Percentiles rank a stretch among this genome's conserved stretches.
These are phyloP conservation scores for Paramecium tetraurelia DNA, from an alignment of 73 alveolate species.

Conservation along the genomic window DNA sequence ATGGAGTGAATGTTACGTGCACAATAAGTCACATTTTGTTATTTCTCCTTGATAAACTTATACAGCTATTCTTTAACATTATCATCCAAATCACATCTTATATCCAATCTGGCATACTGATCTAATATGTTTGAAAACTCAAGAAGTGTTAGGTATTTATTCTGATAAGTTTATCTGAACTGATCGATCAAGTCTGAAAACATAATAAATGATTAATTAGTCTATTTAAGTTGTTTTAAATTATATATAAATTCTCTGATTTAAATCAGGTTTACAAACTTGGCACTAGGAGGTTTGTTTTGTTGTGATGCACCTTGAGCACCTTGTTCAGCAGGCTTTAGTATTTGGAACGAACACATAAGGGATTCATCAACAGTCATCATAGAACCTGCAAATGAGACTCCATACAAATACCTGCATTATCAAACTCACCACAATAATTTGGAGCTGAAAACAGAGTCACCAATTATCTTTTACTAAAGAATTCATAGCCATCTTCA, in stretches of 20 bases:
- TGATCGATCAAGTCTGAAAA: not conserved
- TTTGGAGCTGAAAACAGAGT: conserved; percentile 99
- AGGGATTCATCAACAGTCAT: conserved; percentile 98
- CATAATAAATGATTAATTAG: not conserved
- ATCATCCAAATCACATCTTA: not conserved
- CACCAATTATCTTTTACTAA: conserved; percentile 96
- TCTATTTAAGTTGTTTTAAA: not conserved
- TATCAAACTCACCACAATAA: conserved; percentile 99
- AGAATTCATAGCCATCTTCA: conserved; percentile 99
- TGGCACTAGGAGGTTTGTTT: conserved; percentile 39
- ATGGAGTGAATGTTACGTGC: not conserved
- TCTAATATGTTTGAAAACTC: not conserved
- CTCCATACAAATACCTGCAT: conserved; percentile 64
- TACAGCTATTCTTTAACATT: not conserved
- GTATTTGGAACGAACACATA: conserved; percentile 95
- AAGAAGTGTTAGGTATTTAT: not conserved
- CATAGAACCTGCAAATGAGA: conserved; percentile 79
- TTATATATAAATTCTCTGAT: not conserved
- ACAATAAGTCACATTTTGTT: not conserved
- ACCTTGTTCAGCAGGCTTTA: conserved; percentile 90
- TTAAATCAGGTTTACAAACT: conserved; percentile 59
- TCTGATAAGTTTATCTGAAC: not conserved
- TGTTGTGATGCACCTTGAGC: conserved; percentile 48
- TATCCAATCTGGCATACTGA: not conserved
- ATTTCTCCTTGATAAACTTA: not conserved